Evolutionary conservation across 805 yeast genomes (phyloP), one percentile per base, ranked within the genome.

Genomic region (Yarrowia porcina): DNA sequence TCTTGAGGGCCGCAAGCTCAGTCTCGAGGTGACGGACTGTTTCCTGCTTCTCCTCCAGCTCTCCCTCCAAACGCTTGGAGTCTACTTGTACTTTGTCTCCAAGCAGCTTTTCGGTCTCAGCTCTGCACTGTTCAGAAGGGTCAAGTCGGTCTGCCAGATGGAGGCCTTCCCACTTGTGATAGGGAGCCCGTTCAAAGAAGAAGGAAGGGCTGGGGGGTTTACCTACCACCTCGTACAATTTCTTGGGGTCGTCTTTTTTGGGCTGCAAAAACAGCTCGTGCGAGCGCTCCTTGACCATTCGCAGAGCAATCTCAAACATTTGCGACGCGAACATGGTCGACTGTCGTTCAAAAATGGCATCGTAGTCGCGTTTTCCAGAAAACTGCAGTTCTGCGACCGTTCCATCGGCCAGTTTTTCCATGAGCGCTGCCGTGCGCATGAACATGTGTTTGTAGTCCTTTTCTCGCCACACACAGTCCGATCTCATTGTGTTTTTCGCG

Each of bases 371-470:
- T 11, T 45, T 45, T 45, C 50, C 35, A 9, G 50, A 45, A 32
- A 45, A 23, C 17, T 47, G 54, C 9, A 47, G 54, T 21, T 47
- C 54, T 6, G 38, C 36, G 17, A 47, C 54, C 13, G 54, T 32
- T 3, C 20, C 54, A 20, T 47, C 54, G 5, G 54, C 54, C 54
- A 47, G 13, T 47, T 47, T 47, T 15, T 47, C 38, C 54, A 47
- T 47, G 54, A 47, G 54, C 25, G 54, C 54, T 38, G 54, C 54
- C 9, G 54, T 47, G 38, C 54, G 54, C 54, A 30, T 47, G 12
- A 47, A 47, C 54, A 47, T 47, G 15, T 32, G 54, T 18, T 47
- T 32, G 30, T 47, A 47, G 28, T 47, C 54, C 38, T 47, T 47
- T 32, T 30, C 54, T 20, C 38, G 38, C 54, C 54, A 47, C 27